phyloP scores from a whole-genome alignment of 371 early-diverging fungal genomes.

The Mucor circinelloides region DNA sequence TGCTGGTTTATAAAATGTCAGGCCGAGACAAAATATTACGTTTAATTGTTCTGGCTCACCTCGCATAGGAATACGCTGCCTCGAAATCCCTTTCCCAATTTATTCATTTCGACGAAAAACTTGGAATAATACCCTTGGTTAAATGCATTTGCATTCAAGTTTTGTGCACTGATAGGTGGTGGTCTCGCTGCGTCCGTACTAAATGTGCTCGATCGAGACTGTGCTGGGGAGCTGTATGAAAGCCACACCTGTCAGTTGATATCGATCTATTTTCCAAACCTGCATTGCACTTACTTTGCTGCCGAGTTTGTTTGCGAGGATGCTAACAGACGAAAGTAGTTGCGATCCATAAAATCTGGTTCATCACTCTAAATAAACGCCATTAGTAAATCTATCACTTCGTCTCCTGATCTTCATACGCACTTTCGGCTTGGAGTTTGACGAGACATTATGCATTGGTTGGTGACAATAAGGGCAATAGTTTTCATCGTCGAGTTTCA shows the following conservation, averaged over 20 bases:
- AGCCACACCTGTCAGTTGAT: neutral
- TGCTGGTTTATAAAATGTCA: slow-evolving; percentile 43
- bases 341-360: slow-evolving; percentile 62
- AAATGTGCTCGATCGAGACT: slow-evolving; percentile 19
- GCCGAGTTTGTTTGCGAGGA: slow-evolving; percentile 24
- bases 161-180: neutral
- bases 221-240: slow-evolving; percentile 15
- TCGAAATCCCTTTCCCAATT: slow-evolving; percentile 88
- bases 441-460: slow-evolving; percentile 9
- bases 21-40: neutral
- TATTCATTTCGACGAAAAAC: slow-evolving; percentile 86
- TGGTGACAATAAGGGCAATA: slow-evolving; percentile 48
- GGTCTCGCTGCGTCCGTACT: slow-evolving; percentile 2
- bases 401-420: neutral
- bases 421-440: neutral
- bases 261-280: neutral
- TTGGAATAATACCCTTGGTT: slow-evolving; percentile 94
- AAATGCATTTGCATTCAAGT: slow-evolving; percentile 59
- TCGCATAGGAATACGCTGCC: slow-evolving; percentile 92
- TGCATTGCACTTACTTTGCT: slow-evolving; percentile 36
- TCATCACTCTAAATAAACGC: slow-evolving; percentile 12
- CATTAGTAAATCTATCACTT: neutral
- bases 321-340: slow-evolving; percentile 67
- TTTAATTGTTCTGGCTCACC: slow-evolving; percentile 21
- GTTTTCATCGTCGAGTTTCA: slow-evolving; percentile 1